Evolutionary conservation across 352 stramenopile species (phyloP).

Genomic region (Aphanomyces cochlioides): DNA sequence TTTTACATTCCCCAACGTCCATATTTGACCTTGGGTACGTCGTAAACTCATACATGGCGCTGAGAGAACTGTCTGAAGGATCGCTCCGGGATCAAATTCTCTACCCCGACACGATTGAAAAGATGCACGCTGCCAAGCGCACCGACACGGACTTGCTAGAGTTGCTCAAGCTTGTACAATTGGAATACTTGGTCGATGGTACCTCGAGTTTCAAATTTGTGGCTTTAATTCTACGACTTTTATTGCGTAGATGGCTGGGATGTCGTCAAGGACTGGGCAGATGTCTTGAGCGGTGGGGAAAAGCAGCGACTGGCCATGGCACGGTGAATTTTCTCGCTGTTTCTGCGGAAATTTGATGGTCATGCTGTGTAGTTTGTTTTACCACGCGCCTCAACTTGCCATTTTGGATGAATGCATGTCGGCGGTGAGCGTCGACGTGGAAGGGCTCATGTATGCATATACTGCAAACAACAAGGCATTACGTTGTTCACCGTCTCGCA

Average conservation of each 20-base stretch:
- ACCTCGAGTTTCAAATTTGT: not conserved
- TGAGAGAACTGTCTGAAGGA: not conserved
- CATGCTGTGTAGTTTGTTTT: conserved; percentile 60
- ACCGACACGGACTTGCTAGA: conserved; percentile 62
- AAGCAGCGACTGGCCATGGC: conserved; percentile 90
- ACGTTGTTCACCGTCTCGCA: conserved; percentile 90
- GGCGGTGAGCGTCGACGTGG: conserved; percentile 80
- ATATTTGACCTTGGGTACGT: conserved; percentile 79
- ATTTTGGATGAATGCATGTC: conserved; percentile 88
- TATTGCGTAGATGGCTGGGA: conserved; percentile 42
- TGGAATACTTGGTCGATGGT: conserved; percentile 73
- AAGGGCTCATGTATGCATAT: conserved; percentile 84
- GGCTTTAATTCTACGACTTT: not conserved
- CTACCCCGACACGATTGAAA: conserved; percentile 74
- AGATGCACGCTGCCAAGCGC: conserved; percentile 52
- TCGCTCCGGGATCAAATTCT: conserved; percentile 84
- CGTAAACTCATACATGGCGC: not conserved
- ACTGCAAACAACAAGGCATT: conserved; percentile 83
- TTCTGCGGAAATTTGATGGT: not conserved
- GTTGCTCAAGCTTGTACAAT: conserved; percentile 77
- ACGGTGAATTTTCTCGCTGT: not conserved
- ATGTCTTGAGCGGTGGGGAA: conserved; percentile 85
- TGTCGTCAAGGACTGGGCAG: conserved; percentile 79
- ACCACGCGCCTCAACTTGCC: conserved; percentile 87
- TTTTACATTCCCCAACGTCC: conserved; percentile 90